Base-by-base conservation (phyloP, 768 basidiomycete species). In the Russula sp. region DNA sequence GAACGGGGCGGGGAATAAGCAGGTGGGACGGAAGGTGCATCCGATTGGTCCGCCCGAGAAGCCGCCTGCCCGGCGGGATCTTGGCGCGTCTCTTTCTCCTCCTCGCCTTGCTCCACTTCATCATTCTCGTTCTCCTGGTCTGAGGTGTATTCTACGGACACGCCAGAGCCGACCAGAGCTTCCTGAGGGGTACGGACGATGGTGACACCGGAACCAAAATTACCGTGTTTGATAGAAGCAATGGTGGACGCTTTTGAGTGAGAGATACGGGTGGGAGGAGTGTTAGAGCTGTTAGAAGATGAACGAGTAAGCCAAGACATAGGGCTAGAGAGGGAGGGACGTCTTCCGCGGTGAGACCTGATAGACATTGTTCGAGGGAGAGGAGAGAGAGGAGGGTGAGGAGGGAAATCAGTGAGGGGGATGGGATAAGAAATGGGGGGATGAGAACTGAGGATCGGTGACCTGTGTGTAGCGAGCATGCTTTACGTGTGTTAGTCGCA, bases 171-270 rank as follows among this genome's bases (percentile, higher is more conserved):
- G 34, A 72, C 76, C 35, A 93, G 76, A 22, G 90, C 90, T 59
- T 93, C 91, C 66, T 87, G 84, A 8, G 91, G 91, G 0, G 91
- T 92, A 61, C 85, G 78, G 42, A 92, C 90, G 35, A 93, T 77
- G 1, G 79, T 86, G 14, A 90, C 90, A 45, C 90, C 89, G 20
- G 81, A 71, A n/a, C 88, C 89, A 20, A 89, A 80, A 3, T 76
- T 72, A 2, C 83, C 83, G 48, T 73, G 77, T 13, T 83, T 48
- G 35, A 76, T 59, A 4, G 70, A 69, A 11, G 77, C 75, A 5
- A 77, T 18, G 63, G 49, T 72, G 8, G 71, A 65, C 7, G 75
- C 61, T 57, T 76, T 75, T 18, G 80, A 77, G 69, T 81, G 81
- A 6, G 79, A 80, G 55, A 78, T 75, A 51, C 77, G 76, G 10